Conservation (phyloP, 1,284 basidiomycete genomes). For the Tilletia setariae region DNA sequence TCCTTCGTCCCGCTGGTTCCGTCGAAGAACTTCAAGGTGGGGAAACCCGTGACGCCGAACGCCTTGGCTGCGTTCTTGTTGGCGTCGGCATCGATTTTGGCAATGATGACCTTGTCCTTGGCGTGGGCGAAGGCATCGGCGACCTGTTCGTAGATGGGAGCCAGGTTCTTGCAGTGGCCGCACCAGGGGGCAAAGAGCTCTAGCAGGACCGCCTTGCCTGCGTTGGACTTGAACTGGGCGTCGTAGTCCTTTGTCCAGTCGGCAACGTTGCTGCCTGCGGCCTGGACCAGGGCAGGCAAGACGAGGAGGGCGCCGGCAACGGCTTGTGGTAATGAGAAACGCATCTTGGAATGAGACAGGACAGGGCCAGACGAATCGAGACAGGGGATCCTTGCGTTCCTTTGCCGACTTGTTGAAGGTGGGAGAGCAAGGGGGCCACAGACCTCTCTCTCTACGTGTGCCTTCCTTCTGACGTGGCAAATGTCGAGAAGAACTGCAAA, state of each 20-base stretch:
- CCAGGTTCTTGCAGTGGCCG: constrained; percentile 67
- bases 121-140: constrained; percentile 70
- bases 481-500: too few species aligned
- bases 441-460: too few species aligned
- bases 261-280: constrained; percentile 3
- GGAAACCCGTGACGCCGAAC: constrained; percentile 78
- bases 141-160: constrained; percentile 80
- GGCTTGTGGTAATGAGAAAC: too few species aligned
- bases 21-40: constrained; percentile 89
- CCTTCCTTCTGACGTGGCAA: too few species aligned
- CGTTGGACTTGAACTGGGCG: background rate
- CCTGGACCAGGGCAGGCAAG: too few species aligned
- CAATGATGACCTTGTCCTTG: constrained; percentile 75
- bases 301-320: too few species aligned
- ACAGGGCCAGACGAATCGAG: too few species aligned
- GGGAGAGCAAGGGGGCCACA: too few species aligned
- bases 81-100: constrained; percentile 90
- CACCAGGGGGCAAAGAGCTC: constrained; percentile 54
- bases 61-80: constrained; percentile 66
- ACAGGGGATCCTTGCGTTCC: too few species aligned
- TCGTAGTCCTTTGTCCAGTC: constrained; percentile 9
- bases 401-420: too few species aligned
- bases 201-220: constrained; percentile 36
- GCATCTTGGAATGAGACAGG: too few species aligned
- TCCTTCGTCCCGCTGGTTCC: constrained; percentile 47